Evolutionary conservation across 176 grass and related monocot genomes (phyloP).

Genomic region (Canna indica): DNA sequence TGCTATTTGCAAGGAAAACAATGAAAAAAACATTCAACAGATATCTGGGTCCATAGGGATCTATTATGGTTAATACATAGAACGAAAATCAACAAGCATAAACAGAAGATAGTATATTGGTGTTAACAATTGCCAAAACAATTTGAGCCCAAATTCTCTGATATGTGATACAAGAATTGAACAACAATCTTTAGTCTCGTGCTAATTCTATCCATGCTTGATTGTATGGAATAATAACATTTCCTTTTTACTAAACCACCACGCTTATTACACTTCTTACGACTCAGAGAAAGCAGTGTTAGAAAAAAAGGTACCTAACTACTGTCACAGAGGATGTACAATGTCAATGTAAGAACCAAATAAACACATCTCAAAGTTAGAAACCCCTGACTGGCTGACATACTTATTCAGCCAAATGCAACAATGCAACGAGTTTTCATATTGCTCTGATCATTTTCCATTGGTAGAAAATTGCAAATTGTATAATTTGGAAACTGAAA

Average conservation of each 20-base stretch:
- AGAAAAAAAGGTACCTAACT: not conserved
- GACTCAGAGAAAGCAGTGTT: not conserved
- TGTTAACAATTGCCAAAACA: not conserved
- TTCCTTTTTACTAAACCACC: not conserved
- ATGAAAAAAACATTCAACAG: too few species aligned
- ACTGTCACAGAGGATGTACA: constrained; percentile 4
- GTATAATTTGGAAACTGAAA: not conserved
- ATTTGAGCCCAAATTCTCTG: not conserved
- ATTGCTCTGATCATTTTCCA: not conserved
- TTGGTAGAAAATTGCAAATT: not conserved
- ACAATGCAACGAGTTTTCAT: not conserved
- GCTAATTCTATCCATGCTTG: not conserved
- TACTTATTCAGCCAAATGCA: constrained; percentile 3
- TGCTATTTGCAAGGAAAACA: too few species aligned
- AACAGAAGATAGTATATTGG: not conserved
- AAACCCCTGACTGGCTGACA: not conserved
- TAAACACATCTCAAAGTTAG: constrained; percentile 1
- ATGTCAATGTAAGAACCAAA: constrained; percentile 11
- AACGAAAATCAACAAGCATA: not conserved
- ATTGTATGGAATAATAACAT: not conserved
- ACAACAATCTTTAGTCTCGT: not conserved
- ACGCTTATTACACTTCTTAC: not conserved
- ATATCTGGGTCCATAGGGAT: too few species aligned
- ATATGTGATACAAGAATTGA: not conserved
- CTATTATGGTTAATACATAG: not conserved